phyloP scores from a whole-genome alignment of 169 alveolate species.

The Cryptosporidium sp. region DNA sequence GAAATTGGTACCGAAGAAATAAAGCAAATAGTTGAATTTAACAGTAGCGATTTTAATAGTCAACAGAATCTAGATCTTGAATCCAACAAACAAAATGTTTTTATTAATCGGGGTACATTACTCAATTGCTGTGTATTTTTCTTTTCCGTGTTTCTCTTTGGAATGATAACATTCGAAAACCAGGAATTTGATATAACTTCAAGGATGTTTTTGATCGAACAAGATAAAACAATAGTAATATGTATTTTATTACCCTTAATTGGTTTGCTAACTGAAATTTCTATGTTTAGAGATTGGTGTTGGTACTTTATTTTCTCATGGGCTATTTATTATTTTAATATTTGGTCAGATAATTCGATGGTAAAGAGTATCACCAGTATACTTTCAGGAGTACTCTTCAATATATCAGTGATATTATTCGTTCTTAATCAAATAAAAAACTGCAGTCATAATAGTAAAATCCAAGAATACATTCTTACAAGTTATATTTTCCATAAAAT shows the following conservation, averaged over 20 bases:
- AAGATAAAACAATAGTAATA: background rate
- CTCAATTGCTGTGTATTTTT: constrained; percentile 5
- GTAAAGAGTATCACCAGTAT: background rate
- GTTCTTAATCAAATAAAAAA: constrained; percentile 4
- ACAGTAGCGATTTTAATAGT: background rate
- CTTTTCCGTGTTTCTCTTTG: constrained; percentile 28
- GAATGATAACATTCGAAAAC: constrained; percentile 23
- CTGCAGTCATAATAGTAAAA: background rate
- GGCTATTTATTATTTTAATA: constrained; percentile 16
- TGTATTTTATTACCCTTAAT: constrained; percentile 51
- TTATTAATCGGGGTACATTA: background rate
- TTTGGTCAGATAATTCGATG: constrained; percentile 12
- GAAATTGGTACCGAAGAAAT: background rate
- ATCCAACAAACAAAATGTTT: background rate
- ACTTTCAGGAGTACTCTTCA: constrained; percentile 44
- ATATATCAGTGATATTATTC: constrained; percentile 33
- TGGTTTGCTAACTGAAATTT: constrained; percentile 43
- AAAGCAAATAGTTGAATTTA: background rate
- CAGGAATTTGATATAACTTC: constrained; percentile 31
- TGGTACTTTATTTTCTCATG: constrained; percentile 20
- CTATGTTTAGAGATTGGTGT: constrained; percentile 10
- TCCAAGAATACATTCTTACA: background rate
- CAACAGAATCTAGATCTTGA: background rate
- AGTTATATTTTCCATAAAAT: constrained; percentile 23
- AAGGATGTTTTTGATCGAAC: background rate